Percentiles rank a stretch among this genome's conserved stretches.
Evolutionary conservation across 371 early-diverging fungal genomes (phyloP).

Genomic region (Mortierella sp.): DNA sequence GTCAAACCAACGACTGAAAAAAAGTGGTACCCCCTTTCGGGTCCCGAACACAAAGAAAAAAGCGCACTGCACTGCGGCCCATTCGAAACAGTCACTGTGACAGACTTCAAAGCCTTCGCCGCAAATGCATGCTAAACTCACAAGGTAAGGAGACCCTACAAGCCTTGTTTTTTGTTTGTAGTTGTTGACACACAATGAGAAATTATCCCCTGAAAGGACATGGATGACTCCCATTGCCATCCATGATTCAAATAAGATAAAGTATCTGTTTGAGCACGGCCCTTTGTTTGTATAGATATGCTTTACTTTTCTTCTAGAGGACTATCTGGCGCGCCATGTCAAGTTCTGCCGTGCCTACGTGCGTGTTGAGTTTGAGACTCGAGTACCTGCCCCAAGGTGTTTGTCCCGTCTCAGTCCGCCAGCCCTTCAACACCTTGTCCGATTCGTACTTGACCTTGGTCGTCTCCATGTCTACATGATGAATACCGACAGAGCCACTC

Average conservation of each 20-base stretch:
- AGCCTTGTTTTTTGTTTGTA: neutral
- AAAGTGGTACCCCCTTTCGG: neutral
- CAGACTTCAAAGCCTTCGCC: neutral
- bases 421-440: neutral
- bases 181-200: conserved; percentile 2
- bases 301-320: neutral
- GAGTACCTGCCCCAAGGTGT: neutral
- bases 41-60: neutral
- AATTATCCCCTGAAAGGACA: neutral
- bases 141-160: neutral
- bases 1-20: neutral
- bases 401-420: neutral
- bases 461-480: neutral
- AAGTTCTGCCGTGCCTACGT: neutral
- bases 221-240: neutral
- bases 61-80: conserved; percentile 5
- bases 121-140: neutral
- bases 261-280: neutral
- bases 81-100: conserved; percentile 4
- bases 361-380: neutral
- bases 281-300: neutral
- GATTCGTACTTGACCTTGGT: neutral
- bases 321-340: conserved; percentile 5
- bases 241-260: neutral
- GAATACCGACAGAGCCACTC: neutral